phyloP scores from a whole-genome alignment of 139 green algal genomes.

The Micromonas commoda region DNA sequence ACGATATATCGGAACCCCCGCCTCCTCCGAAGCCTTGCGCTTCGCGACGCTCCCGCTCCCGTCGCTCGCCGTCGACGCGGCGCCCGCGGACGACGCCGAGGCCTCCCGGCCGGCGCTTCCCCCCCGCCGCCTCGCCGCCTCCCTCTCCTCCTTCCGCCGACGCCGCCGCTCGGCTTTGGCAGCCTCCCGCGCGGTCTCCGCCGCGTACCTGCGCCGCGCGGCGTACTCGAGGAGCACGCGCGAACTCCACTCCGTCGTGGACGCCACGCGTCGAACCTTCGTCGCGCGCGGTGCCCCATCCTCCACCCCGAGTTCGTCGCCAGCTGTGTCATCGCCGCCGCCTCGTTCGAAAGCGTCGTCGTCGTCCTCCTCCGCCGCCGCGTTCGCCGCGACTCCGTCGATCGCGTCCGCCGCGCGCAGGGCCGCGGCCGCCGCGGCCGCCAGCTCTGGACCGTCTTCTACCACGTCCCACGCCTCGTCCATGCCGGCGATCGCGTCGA shows the following conservation, averaged over 20 bases:
- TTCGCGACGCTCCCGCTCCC: neutral
- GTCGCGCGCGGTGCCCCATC: too few relatives aligned
- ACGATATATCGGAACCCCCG: too few relatives aligned
- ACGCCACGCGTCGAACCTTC: too few relatives aligned
- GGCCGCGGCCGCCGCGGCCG: too few relatives aligned
- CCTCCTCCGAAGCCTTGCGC: too few relatives aligned
- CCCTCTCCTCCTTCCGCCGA: neutral
- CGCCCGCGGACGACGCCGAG: too few relatives aligned
- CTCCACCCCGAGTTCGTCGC: too few relatives aligned
- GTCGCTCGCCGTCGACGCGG: neutral
- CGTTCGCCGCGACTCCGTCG: too few relatives aligned
- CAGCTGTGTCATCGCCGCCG: too few relatives aligned
- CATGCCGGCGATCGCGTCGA: neutral
- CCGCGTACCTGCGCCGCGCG: too few relatives aligned
- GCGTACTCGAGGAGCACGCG: neutral
- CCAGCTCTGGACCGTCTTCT: neutral
- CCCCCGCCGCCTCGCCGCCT: neutral
- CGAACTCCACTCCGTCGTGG: neutral
- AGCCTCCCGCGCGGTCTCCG: neutral
- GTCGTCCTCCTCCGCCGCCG: too few relatives aligned
- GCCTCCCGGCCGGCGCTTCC: neutral
- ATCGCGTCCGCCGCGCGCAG: neutral
- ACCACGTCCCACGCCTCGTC: neutral
- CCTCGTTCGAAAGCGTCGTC: too few relatives aligned
- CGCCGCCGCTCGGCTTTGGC: neutral